Evolutionary conservation across 1,139 yeast genomes (phyloP).

Genomic region (Suhomyces terraborum): DNA sequence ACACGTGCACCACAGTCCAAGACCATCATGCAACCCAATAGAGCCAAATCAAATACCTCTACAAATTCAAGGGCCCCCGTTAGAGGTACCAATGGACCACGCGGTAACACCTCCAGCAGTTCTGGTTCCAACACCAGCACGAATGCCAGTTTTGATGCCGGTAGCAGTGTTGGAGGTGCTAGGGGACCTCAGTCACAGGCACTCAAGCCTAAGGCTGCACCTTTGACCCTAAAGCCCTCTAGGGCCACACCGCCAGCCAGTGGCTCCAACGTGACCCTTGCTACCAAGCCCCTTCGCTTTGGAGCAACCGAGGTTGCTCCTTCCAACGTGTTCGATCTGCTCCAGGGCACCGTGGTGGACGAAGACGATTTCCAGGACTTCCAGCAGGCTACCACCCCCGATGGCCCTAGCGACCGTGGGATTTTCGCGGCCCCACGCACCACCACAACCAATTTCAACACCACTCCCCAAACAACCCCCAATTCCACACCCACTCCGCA

Average conservation of each 20-base stretch:
- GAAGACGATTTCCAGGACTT: constrained; percentile 38
- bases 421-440: neutral
- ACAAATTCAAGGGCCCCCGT: neutral
- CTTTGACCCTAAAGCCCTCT: constrained; percentile 1
- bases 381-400: constrained; percentile 25
- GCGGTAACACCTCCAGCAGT: neutral
- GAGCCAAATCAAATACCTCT: neutral
- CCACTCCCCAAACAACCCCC: too few species aligned
- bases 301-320: neutral
- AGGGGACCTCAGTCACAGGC: constrained; percentile 8
- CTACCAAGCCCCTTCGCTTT: constrained; percentile 1
- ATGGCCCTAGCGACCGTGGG: constrained; percentile 2
- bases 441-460: neutral
- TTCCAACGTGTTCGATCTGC: constrained; percentile 23
- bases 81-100: too few species aligned
- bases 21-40: constrained; percentile 18
- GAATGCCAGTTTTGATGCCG: too few species aligned
- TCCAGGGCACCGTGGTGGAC: constrained; percentile 23
- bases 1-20: constrained; percentile 28
- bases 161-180: too few species aligned
- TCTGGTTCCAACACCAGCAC: neutral
- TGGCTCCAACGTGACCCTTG: neutral
- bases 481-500: constrained; percentile 4
- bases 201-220: neutral
- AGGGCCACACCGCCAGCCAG: too few species aligned